phyloP scores from a whole-genome alignment of 768 basidiomycete species.

The Boletus subcaerulescens region DNA sequence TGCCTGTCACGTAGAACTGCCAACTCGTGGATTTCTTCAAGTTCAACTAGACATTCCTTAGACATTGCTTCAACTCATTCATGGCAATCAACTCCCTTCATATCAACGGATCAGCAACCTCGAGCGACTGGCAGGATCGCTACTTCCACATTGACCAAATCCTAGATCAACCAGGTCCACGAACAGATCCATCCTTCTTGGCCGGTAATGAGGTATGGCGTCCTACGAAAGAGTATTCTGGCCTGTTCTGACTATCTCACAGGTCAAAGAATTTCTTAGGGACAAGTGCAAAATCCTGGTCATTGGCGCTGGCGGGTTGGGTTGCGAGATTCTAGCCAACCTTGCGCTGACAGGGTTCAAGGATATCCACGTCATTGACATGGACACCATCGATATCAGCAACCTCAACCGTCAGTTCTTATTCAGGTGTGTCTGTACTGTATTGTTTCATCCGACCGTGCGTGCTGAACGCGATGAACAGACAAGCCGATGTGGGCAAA shows the following conservation, averaged over 20 bases:
- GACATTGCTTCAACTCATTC: slow-evolving; percentile 8
- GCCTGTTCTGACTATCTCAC: neutral
- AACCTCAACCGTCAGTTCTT: slow-evolving; percentile 98
- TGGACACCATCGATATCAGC: slow-evolving; percentile 99
- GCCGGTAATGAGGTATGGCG: slow-evolving; percentile 75
- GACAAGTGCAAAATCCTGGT: slow-evolving; percentile 89
- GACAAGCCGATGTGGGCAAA: slow-evolving; percentile 87
- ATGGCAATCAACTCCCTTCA: slow-evolving; percentile 25
- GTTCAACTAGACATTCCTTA: slow-evolving; percentile 13
- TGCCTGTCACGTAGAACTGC: neutral
- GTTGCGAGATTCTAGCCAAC: slow-evolving; percentile 96
- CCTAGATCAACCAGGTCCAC: slow-evolving; percentile 81
- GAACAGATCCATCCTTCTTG: slow-evolving; percentile 79
- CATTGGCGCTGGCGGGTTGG: slow-evolving; percentile 96
- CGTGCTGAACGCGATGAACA: slow-evolving; percentile 28
- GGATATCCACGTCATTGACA: slow-evolving; percentile 99
- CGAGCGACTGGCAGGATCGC: slow-evolving; percentile 54
- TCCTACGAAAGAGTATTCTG: neutral
- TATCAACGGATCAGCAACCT: slow-evolving; percentile 36
- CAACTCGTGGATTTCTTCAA: neutral
- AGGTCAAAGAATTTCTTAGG: slow-evolving; percentile 89
- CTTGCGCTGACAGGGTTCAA: slow-evolving; percentile 95
- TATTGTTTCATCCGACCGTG: neutral
- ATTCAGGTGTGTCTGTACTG: slow-evolving; percentile 63
- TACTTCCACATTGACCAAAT: slow-evolving; percentile 87